Percentiles rank a stretch among this genome's conserved stretches.
phyloP scores from a whole-genome alignment of 306 rosid species.

The Rubus parviflorus region DNA sequence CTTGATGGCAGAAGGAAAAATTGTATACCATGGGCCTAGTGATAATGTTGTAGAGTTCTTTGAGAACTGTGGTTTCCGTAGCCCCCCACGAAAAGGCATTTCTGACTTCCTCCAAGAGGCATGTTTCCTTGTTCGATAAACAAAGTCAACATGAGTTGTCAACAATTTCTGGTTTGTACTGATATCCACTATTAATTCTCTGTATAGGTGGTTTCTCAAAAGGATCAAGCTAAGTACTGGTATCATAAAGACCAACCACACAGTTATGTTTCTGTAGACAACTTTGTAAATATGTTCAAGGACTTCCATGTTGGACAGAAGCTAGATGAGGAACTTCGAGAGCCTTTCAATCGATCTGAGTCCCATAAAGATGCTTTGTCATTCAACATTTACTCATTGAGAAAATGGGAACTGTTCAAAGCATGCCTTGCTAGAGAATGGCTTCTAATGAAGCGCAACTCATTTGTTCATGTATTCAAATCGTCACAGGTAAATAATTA shows the following conservation, averaged over 20 bases:
- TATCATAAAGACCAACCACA: slow-evolving; percentile 33
- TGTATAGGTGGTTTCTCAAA: slow-evolving; percentile 51
- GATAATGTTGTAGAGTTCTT: slow-evolving; percentile 40
- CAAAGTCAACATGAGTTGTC: neutral
- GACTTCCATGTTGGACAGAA: slow-evolving; percentile 38
- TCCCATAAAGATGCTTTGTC: slow-evolving; percentile 36
- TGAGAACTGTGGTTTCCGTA: slow-evolving; percentile 45
- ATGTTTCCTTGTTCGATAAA: slow-evolving; percentile 13
- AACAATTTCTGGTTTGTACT: no score
- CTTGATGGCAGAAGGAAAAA: slow-evolving; percentile 59
- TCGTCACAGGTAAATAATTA: slow-evolving; percentile 47
- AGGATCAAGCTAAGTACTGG: slow-evolving; percentile 64
- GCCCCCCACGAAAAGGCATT: slow-evolving; percentile 53
- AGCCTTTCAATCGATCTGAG: slow-evolving; percentile 42
- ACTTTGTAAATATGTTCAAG: slow-evolving; percentile 40
- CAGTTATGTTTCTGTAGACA: slow-evolving; percentile 38
- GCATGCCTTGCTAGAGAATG: slow-evolving; percentile 48
- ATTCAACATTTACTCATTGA: slow-evolving; percentile 41
- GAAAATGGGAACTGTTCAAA: slow-evolving; percentile 49
- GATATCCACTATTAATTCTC: neutral
- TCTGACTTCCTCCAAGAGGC: slow-evolving; percentile 72
- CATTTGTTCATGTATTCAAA: slow-evolving; percentile 47
- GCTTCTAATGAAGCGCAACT: slow-evolving; percentile 60
- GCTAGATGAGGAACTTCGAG: slow-evolving; percentile 38
- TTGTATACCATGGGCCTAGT: slow-evolving; percentile 62